A percentile compares a stretch with the other conserved stretches of the same genome.
Evolutionary conservation across 805 yeast genomes (phyloP).

Genomic region (Candida vaughaniae): DNA sequence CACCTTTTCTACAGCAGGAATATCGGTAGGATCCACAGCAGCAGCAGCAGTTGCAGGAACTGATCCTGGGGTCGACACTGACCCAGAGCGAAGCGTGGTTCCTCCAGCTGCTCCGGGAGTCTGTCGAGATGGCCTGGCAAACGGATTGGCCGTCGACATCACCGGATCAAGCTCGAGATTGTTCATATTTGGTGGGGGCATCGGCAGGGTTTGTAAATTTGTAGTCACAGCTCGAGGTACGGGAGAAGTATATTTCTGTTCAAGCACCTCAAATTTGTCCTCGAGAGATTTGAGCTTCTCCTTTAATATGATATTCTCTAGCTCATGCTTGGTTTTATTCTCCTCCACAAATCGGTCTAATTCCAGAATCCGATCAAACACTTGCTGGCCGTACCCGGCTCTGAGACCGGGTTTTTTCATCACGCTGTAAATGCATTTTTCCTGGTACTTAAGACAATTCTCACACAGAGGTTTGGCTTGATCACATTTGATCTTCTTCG

Average conservation of each 20-base stretch:
- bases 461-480: constrained; percentile 15
- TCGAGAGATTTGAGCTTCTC: constrained; percentile 10
- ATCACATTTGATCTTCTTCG: constrained; percentile 17
- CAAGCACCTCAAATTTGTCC: constrained; percentile 9
- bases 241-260: constrained; percentile 5
- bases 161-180: neutral
- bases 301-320: constrained; percentile 9
- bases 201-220: neutral
- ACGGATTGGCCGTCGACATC: neutral
- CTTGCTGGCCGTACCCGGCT: constrained; percentile 19
- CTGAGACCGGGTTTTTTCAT: constrained; percentile 19
- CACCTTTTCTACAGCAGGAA: constrained; percentile 9
- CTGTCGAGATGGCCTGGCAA: no score
- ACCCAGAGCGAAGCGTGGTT: neutral
- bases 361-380: constrained; percentile 13
- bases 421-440: constrained; percentile 15
- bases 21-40: neutral
- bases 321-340: constrained; percentile 7
- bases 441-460: constrained; percentile 13
- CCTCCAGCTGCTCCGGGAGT: neutral
- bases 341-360: constrained; percentile 7
- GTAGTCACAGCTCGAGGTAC: neutral
- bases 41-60: neutral
- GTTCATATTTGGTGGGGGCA: neutral
- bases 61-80: neutral